Conservation (phyloP, 495 filamentous ascomycete genomes). For the Penicillium verhagenii region DNA sequence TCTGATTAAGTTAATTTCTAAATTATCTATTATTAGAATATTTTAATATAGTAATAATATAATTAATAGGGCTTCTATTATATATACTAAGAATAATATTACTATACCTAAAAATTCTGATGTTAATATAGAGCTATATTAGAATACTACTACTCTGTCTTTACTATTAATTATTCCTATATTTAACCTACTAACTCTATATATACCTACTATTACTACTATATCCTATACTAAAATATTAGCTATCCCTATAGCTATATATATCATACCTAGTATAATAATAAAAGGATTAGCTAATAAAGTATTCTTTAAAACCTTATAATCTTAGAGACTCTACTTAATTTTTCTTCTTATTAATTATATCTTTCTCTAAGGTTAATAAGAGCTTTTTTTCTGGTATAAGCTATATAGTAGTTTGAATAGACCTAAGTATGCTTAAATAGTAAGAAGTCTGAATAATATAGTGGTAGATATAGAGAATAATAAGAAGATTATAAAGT, state of each 20-base stretch:
- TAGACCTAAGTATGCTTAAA: not conserved
- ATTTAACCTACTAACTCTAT: not conserved
- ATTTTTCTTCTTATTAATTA: not conserved
- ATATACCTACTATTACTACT: not conserved
- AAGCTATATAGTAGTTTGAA: not conserved
- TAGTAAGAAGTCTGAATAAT: not conserved
- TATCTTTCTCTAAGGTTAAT: not conserved
- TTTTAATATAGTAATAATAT: not conserved
- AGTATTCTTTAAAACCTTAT: not conserved
- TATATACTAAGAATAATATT: not conserved
- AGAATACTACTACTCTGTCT: not conserved
- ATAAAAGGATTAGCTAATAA: not conserved
- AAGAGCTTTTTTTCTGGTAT: not conserved
- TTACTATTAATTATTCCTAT: not conserved
- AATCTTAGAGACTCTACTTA: not conserved
- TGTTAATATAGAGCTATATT: not conserved
- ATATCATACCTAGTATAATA: not conserved
- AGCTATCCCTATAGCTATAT: not conserved
- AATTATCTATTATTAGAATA: not conserved
- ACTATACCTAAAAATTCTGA: not conserved
- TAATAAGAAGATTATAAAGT: not conserved
- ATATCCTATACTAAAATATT: not conserved
- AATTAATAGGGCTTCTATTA: not conserved
- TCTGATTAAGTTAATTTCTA: no score
- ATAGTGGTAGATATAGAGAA: not conserved